Evolutionary conservation across 805 yeast species (phyloP).

Genomic region (Limtongozyma cylindracea): DNA sequence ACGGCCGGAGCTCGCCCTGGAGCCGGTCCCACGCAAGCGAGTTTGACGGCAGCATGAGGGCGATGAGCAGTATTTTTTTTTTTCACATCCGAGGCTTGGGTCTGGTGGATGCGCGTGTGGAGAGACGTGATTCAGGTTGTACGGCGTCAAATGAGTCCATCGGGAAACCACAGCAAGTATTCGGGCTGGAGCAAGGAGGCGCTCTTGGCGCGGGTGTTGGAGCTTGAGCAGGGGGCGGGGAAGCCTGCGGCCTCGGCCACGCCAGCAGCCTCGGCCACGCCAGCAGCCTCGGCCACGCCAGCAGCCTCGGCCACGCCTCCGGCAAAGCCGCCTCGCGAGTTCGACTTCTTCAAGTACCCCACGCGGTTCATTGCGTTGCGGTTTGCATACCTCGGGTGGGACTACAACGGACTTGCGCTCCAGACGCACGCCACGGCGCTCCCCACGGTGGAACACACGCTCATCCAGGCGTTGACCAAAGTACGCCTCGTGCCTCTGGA

Average conservation of each 20-base stretch:
- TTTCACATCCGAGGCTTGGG: neutral
- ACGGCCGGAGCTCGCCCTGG: slow-evolving; percentile 27
- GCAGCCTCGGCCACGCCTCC: neutral
- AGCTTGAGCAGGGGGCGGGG: slow-evolving; percentile 18
- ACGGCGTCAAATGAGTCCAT: neutral
- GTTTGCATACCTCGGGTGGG: slow-evolving; percentile 87
- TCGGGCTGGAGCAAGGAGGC: slow-evolving; percentile 39
- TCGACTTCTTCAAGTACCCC: slow-evolving; percentile 39
- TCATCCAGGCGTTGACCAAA: slow-evolving; percentile 44
- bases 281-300: neutral
- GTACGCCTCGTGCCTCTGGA: slow-evolving; percentile 37
- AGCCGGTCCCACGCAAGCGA: slow-evolving; percentile 21
- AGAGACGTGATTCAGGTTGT: neutral
- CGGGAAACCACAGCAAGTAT: slow-evolving; percentile 10
- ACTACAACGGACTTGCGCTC: slow-evolving; percentile 71
- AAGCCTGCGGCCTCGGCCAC: too few relatives aligned
- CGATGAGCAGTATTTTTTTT: too few relatives aligned
- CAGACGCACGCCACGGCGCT: slow-evolving; percentile 55
- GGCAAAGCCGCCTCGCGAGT: slow-evolving; percentile 11
- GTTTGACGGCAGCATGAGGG: neutral
- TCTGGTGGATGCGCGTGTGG: neutral
- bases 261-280: too few relatives aligned
- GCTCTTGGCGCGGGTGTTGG: slow-evolving; percentile 25
- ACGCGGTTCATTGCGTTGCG: slow-evolving; percentile 53
- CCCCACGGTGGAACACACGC: slow-evolving; percentile 68